Conservation (phyloP, 768 basidiomycete genomes). For the Dioszegia hungarica region DNA sequence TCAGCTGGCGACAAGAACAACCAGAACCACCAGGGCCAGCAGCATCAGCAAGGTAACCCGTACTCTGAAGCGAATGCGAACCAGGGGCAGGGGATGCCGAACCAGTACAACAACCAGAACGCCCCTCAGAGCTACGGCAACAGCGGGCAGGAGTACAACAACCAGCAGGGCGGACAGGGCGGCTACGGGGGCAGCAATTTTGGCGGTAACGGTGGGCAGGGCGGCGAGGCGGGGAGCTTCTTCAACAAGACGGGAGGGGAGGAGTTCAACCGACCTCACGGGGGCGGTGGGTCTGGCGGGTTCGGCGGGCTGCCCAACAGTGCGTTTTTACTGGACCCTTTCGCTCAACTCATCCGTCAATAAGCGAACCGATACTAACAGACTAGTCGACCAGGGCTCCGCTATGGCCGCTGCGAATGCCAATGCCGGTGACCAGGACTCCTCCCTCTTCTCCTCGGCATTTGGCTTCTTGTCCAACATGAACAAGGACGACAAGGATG, state of each 20-base stretch:
- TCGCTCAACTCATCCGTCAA: background rate
- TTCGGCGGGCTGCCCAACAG: slow-evolving; percentile 17
- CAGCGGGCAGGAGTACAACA: slow-evolving; percentile 6
- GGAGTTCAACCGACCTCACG: slow-evolving; percentile 34
- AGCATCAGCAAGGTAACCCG: background rate
- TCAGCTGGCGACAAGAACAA: background rate
- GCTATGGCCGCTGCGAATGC: slow-evolving; percentile 58
- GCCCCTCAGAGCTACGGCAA: slow-evolving; percentile 12
- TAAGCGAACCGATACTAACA: slow-evolving; percentile 32
- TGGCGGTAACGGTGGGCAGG: slow-evolving; percentile 12
- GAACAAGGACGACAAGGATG: slow-evolving; percentile 54
- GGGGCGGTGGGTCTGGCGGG: slow-evolving; percentile 28
- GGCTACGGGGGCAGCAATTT: slow-evolving; percentile 16
- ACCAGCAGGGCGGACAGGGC: slow-evolving; percentile 15
- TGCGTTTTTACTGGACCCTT: slow-evolving; percentile 10
- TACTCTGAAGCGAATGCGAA: background rate
- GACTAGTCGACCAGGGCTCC: slow-evolving; percentile 64
- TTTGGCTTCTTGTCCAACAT: slow-evolving; percentile 52
- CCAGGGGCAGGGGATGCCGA: slow-evolving; percentile 10
- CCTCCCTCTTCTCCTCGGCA: slow-evolving; percentile 56
- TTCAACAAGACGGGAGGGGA: slow-evolving; percentile 21
- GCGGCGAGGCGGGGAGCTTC: slow-evolving; percentile 8
- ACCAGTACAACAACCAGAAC: slow-evolving; percentile 29
- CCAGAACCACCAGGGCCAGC: slow-evolving; percentile 11
- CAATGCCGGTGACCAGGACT: slow-evolving; percentile 53